A percentile compares a stretch with the other conserved stretches of the same genome.
phyloP scores from a whole-genome alignment of 1,139 yeast genomes.

The Pichia sp. region DNA sequence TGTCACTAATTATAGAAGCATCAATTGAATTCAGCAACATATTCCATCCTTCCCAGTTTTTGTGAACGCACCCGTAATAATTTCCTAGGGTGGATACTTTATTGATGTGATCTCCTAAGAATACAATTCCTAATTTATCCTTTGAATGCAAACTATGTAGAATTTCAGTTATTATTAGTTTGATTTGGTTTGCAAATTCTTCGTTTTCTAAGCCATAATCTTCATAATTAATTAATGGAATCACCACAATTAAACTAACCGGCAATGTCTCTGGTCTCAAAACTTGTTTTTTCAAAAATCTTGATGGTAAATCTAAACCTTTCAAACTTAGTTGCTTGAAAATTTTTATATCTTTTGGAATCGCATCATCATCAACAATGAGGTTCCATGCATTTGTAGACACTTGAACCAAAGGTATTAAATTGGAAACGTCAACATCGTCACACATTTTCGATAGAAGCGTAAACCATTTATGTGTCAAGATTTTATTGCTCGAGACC shows the following conservation, averaged over 20 bases:
- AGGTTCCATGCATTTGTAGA: conserved; percentile 46
- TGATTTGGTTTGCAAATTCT: conserved; percentile 29
- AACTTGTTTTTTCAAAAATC: conserved; percentile 30
- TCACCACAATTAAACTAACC: conserved; percentile 38
- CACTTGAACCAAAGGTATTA: conserved; percentile 36
- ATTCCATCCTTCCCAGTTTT: conserved; percentile 54
- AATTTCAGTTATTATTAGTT: conserved; percentile 24
- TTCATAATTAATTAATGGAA: conserved; percentile 24
- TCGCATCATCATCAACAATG: conserved; percentile 18
- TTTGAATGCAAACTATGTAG: conserved; percentile 28
- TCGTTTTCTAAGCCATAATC: conserved; percentile 22
- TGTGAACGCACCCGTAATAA: conserved; percentile 45
- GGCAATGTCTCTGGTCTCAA: conserved; percentile 36
- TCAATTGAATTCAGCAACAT: conserved; percentile 35
- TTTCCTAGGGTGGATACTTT: conserved; percentile 33
- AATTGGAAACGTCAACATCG: conserved; percentile 12
- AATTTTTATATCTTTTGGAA: conserved; percentile 35
- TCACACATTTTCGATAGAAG: conserved; percentile 22
- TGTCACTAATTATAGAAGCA: conserved; percentile 21
- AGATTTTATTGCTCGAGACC: conserved; percentile 28
- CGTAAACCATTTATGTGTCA: conserved; percentile 36
- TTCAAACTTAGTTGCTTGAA: conserved; percentile 30
- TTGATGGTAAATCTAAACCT: conserved; percentile 33
- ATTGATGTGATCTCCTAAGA: conserved; percentile 39
- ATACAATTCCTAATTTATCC: conserved; percentile 50